phyloP scores from a whole-genome alignment of 208 protist genomes.

The Blastocrithidia nonstop region DNA sequence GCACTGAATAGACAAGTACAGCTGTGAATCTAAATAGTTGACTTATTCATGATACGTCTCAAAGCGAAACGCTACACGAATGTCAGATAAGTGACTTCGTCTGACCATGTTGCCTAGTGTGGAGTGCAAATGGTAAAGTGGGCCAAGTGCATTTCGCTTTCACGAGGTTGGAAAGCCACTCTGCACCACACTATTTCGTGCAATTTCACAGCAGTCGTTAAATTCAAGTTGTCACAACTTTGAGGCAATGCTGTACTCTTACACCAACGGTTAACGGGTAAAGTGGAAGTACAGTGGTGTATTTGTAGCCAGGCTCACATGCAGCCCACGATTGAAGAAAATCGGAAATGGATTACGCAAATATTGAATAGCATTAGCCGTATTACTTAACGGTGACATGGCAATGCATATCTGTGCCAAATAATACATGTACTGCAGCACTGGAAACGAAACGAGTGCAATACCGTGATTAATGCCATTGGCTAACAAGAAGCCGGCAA shows the following conservation, averaged over 20 bases:
- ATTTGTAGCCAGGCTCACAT: conserved; percentile 96
- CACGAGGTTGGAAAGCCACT: conserved; percentile 88
- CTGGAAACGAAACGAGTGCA: conserved; percentile 84
- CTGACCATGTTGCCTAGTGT: conserved; percentile 87
- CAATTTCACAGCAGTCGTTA: conserved; percentile 96
- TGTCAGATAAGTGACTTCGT: conserved; percentile 92
- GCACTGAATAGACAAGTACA: conserved; percentile 9
- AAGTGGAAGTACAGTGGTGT: conserved; percentile 93
- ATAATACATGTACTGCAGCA: conserved; percentile 97
- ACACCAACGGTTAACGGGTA: conserved; percentile 94
- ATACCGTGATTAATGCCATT: conserved; percentile 96
- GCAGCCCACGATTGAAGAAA: conserved; percentile 92
- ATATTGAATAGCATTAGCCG: conserved; percentile 92
- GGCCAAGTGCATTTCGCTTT: conserved; percentile 90
- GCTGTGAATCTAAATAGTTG: conserved; percentile 70
- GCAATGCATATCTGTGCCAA: conserved; percentile 93
- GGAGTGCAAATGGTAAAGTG: conserved; percentile 76
- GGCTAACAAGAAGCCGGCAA: conserved; percentile 87
- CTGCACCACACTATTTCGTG: conserved; percentile 93
- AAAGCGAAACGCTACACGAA: conserved; percentile 89
- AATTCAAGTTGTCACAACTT: conserved; percentile 95
- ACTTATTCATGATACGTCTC: conserved; percentile 88
- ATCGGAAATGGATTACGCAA: conserved; percentile 91
- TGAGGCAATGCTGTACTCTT: conserved; percentile 97
- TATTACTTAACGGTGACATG: conserved; percentile 98